Evolutionary conservation across 768 basidiomycete genomes (phyloP), one percentile per base, ranked within the genome.

Genomic region (Calvatia gigantea): DNA sequence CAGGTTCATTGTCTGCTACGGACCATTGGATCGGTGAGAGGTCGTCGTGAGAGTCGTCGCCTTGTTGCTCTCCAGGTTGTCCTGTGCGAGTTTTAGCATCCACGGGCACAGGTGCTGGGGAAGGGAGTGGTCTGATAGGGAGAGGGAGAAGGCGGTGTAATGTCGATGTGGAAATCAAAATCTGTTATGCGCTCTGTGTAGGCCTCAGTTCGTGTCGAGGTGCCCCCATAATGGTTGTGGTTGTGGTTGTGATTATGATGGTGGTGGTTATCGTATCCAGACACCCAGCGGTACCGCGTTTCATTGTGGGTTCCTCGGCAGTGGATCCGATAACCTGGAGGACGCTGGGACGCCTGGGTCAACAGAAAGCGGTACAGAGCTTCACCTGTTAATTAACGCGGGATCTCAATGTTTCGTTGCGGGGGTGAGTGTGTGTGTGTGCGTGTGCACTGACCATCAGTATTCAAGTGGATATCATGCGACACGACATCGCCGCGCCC

Each of bases 321-420:
- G 39, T 75, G 78, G 4, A 87, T 63, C 32, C 70, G 66, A 57
- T 79, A 71, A 19, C 56, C 67, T 4, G 86, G 86, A 2, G 70
- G 73, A 33, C 61, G 51, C 2, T 61, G 68, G 29, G 62, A 65
- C 1, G 84, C 75, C 50, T 86, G 82, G 3, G 75, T 74, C 21
- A 89, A 78, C 15, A 92, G 70, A 67, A 89, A 92, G 54, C 87
- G 81, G 65, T 87, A 89, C 21, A 91, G 75, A 0, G 85, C 84
- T 62, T 87, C 86, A 42, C 68, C 67, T 69, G 45, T n/a, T 6
- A 46, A 3, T n/a, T 19, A 41, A 38, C 6, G 37, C 17, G 42
- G 19, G n/a, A 21, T 15, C 23, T 46, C 15, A 37, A 52, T 9
- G n/a, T n/a, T n/a, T n/a, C n/a, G n/a, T n/a, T n/a, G n/a, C n/a